phyloP scores from a whole-genome alignment of 257 asterid species.

The Solanum corneliomulleri region DNA sequence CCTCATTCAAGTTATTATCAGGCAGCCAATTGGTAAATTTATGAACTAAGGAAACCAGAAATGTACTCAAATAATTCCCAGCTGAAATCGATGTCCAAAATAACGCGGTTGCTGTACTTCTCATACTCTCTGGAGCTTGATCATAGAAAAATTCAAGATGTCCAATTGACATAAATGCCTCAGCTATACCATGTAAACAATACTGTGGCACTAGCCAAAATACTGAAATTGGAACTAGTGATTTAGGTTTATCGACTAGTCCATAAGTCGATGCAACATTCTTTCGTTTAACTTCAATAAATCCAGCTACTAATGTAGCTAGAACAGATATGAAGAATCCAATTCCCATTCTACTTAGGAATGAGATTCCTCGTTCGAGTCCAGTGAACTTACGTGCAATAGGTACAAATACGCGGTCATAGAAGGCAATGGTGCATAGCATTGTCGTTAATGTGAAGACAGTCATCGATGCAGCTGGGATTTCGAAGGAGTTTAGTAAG shows the following conservation, averaged over 20 bases:
- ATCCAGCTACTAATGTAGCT: conserved; percentile 67
- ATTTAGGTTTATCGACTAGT: conserved; percentile 22
- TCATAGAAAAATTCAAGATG: conserved; percentile 78
- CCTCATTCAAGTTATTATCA: conserved; percentile 47
- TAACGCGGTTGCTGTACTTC: conserved; percentile 63
- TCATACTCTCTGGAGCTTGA: conserved; percentile 90
- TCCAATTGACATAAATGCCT: conserved; percentile 80
- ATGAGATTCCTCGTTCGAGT: conserved; percentile 63
- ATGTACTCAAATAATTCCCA: conserved; percentile 60
- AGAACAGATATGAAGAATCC: conserved; percentile 46
- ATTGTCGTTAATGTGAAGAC: conserved; percentile 61
- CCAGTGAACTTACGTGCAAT: conserved; percentile 47
- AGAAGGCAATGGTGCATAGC: conserved; percentile 49
- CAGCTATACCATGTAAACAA: conserved; percentile 68
- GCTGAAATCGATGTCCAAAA: conserved; percentile 75
- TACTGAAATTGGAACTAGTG: conserved; percentile 49
- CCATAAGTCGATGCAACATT: conserved; percentile 33
- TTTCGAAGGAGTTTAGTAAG: conserved; percentile 39
- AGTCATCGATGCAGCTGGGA: conserved; percentile 73
- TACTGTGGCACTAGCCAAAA: conserved; percentile 71
- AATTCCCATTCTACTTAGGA: conserved; percentile 62
- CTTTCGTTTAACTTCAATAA: conserved; percentile 49
- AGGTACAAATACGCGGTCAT: conserved; percentile 68
- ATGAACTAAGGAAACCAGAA: conserved; percentile 53
- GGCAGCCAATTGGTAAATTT: conserved; percentile 71